These are phyloP conservation scores for Gossypium australe DNA, from an alignment of 345 rosid genomes.

Conservation along the genomic window DNA sequence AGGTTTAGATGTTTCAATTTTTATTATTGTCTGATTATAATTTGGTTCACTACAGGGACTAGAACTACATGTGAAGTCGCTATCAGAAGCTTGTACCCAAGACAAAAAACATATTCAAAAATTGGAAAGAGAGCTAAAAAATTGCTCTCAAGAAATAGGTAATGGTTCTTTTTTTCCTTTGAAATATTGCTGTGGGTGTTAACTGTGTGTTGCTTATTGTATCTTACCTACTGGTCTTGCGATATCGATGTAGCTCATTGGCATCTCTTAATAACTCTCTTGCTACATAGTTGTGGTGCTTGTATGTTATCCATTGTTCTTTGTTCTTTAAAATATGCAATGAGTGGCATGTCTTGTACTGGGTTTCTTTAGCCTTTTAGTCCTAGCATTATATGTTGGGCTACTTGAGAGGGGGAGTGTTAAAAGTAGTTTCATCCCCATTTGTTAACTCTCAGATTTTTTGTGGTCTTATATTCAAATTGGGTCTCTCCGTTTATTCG, in stretches of 20 bases:
- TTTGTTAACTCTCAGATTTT: not conserved
- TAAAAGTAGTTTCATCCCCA: not conserved
- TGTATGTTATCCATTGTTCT: not conserved
- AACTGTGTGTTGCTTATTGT: not conserved
- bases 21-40: constrained; percentile 8
- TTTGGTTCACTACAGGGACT: constrained; percentile 41
- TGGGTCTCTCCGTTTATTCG: not conserved
- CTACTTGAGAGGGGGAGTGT: not conserved
- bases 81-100: constrained; percentile 52
- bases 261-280: not conserved
- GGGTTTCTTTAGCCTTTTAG: not conserved
- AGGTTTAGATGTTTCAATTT: not conserved
- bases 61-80: constrained; percentile 50
- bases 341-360: not conserved
- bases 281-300: not conserved
- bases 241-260: not conserved
- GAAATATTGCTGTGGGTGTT: not conserved
- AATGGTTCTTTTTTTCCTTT: constrained; percentile 9
- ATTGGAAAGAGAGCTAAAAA: constrained; percentile 68
- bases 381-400: not conserved
- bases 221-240: not conserved
- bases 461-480: not conserved
- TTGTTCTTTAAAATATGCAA: not conserved
- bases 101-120: constrained; percentile 47
- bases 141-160: constrained; percentile 89